Percentiles rank a stretch among this genome's conserved stretches.
phyloP scores from a whole-genome alignment of 176 grass and related monocot genomes.

The Triticum turgidum region DNA sequence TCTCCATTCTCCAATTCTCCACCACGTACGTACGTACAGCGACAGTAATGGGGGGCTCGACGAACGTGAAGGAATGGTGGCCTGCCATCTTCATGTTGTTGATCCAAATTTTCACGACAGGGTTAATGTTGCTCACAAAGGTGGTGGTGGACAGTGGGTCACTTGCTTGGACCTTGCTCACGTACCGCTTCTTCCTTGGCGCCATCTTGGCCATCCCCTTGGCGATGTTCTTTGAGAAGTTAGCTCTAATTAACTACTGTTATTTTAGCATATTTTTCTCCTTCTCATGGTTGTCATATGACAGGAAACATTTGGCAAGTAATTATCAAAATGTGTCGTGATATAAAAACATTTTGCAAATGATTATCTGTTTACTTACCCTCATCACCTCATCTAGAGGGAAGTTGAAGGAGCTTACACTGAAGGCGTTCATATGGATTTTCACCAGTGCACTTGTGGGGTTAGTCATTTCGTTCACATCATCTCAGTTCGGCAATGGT shows the following conservation, averaged over 20 bases:
- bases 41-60: not conserved
- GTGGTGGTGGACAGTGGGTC: constrained; percentile 24
- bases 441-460: constrained; percentile 47
- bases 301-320: not conserved
- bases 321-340: not conserved
- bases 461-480: not conserved
- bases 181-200: constrained; percentile 29
- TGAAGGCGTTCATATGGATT: constrained; percentile 48
- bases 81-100: constrained; percentile 19
- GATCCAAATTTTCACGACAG: constrained; percentile 7
- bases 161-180: not conserved
- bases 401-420: constrained; percentile 33
- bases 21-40: not conserved
- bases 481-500: not conserved
- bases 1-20: too few species aligned
- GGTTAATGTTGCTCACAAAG: constrained; percentile 27
- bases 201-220: constrained; percentile 13
- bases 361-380: not conserved
- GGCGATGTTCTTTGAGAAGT: constrained; percentile 28
- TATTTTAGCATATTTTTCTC: not conserved
- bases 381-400: constrained; percentile 14
- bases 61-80: not conserved
- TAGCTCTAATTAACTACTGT: constrained; percentile 3
- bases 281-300: not conserved
- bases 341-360: not conserved